These are phyloP conservation scores for Hydnum rufescens DNA, from an alignment of 768 basidiomycete species.

Conservation along the genomic window DNA sequence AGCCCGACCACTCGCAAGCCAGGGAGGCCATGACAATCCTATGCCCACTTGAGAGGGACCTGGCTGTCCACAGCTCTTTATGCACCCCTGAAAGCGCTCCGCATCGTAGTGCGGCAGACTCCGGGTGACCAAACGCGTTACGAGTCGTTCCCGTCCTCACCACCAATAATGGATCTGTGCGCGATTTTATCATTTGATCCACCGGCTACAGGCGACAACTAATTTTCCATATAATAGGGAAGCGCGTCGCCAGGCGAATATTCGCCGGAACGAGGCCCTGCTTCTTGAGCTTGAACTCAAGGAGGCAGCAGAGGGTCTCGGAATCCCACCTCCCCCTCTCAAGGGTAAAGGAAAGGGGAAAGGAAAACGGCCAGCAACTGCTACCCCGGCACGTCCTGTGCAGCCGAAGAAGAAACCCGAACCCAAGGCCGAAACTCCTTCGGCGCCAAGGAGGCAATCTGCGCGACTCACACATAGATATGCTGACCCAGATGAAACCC, in stretches of 20 bases:
- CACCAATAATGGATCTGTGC: too few species aligned
- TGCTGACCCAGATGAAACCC: conserved; percentile 47
- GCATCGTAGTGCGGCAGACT: too few species aligned
- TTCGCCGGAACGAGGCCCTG: conserved; percentile 57
- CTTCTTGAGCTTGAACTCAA: conserved; percentile 51
- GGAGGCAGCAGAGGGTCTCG: conserved; percentile 31
- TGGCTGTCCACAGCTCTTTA: too few species aligned
- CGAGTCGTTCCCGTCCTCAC: too few species aligned
- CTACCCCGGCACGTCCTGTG: conserved; percentile 36
- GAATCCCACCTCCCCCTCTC: conserved; percentile 18
- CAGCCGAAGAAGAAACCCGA: conserved; percentile 38
- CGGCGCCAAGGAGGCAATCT: conserved; percentile 51
- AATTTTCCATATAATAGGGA: conserved; percentile 36
- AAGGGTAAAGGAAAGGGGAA: conserved; percentile 17
- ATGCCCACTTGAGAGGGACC: too few species aligned
- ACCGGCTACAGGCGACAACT: too few species aligned
- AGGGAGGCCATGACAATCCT: too few species aligned
- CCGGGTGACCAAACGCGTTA: background rate
- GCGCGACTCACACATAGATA: too few species aligned
- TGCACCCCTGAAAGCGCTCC: too few species aligned
- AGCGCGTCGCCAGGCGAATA: conserved; percentile 57
- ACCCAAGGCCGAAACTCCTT: conserved; percentile 15
- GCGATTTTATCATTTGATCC: too few species aligned
- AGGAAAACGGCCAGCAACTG: conserved; percentile 12
- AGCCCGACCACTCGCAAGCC: too few species aligned